Conservation (phyloP, 345 rosid genomes). For the Erysimum cheiranthoides region DNA sequence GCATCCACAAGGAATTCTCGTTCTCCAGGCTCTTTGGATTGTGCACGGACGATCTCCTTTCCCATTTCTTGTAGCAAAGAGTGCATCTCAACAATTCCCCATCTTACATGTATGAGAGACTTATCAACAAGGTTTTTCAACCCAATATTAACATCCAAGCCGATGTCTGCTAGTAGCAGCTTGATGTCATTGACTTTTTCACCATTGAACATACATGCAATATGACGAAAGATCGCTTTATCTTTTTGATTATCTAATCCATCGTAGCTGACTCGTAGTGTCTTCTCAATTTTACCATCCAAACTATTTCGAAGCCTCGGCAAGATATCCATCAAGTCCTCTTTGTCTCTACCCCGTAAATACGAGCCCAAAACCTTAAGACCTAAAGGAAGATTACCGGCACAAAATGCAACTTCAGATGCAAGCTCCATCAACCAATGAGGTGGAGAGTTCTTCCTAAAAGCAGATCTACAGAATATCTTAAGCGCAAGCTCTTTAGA, state of each 20-base stretch:
- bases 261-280: conserved; percentile 39
- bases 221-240: conserved; percentile 40
- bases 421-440: background rate
- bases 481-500: background rate
- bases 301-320: background rate
- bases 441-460: conserved; percentile 2
- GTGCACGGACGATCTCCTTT: background rate
- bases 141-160: background rate
- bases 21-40: background rate
- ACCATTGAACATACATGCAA: conserved; percentile 40
- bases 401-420: background rate
- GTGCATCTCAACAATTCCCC: background rate
- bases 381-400: conserved; percentile 41
- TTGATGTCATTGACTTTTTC: background rate
- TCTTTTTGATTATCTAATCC: conserved; percentile 6
- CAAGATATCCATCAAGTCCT: conserved; percentile 24
- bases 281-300: background rate
- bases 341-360: background rate
- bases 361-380: conserved; percentile 38
- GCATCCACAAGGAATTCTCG: background rate
- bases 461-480: conserved; percentile 10
- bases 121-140: conserved; percentile 8
- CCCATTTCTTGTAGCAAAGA: background rate
- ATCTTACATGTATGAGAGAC: conserved; percentile 24
- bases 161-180: background rate